These are phyloP conservation scores for Persicaria maculosa DNA, from an alignment of 148 eudicot species.

Conservation along the genomic window DNA sequence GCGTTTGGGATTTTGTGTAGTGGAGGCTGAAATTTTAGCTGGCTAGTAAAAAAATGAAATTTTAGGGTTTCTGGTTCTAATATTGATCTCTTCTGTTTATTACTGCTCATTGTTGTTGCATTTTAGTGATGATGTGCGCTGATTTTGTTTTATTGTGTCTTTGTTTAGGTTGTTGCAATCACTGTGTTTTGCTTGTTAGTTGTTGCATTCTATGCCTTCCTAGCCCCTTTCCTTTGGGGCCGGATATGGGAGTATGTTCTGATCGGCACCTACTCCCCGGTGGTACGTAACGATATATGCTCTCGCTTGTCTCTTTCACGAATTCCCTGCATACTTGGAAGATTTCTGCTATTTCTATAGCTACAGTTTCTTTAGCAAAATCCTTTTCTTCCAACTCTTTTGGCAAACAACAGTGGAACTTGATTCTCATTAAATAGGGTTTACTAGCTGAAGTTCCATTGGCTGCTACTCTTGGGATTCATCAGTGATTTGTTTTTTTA, in stretches of 20 bases:
- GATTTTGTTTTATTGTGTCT: slow-evolving; percentile 6
- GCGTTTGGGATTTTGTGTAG: background rate
- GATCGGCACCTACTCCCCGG: slow-evolving; percentile 65
- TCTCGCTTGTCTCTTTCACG: background rate
- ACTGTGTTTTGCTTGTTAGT: slow-evolving; percentile 87
- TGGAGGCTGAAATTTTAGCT: background rate
- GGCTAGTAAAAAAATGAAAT: too few species aligned
- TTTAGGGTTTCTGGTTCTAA: background rate
- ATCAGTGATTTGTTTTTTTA: background rate
- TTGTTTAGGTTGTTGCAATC: slow-evolving; percentile 77
- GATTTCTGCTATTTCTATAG: background rate
- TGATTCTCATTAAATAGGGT: background rate
- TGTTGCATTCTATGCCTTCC: slow-evolving; percentile 90
- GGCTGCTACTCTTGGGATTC: background rate
- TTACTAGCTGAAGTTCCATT: background rate
- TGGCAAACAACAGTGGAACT: background rate
- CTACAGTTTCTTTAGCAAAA: background rate
- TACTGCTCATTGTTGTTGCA: too few species aligned
- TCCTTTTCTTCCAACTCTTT: background rate
- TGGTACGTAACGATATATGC: slow-evolving; percentile 45
- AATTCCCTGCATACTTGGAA: background rate
- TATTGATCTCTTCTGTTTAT: background rate
- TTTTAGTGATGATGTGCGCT: background rate
- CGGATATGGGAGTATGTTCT: slow-evolving; percentile 66
- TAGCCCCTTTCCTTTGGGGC: slow-evolving; percentile 94